Evolutionary conservation across 768 basidiomycete genomes (phyloP), one percentile per base, ranked within the genome.

Genomic region (Calocybe cyanea): DNA sequence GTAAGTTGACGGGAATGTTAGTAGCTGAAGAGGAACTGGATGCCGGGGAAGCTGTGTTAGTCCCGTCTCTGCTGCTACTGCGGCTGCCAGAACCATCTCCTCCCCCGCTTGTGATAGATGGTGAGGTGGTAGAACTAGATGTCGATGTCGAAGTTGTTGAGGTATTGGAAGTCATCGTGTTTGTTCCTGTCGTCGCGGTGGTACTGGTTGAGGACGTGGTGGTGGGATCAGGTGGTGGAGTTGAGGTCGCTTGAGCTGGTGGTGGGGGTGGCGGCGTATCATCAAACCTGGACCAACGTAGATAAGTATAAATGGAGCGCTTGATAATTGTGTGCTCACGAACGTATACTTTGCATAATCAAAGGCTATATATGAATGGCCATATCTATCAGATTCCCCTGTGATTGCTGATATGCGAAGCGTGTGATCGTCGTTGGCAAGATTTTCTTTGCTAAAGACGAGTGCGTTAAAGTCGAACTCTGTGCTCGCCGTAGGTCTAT

Each of bases 271-370:
- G 6, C 11, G 25, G 25, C 25, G 25, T 28, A 30, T 45, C 49
- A 30, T 43, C 36, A 31, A 19, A 36, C 36, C 53, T 41, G 28
- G 15, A 30, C 11, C 19, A 14, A 30, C 7, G 20, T 42, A 14
- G 42, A 20, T 19, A 33, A 14, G 25, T 28, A 28, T 28, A 11
- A 28, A 28, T 5, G 11, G 11, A 28, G 25, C 1, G 8, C 32
- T 20, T 2, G 38, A 23, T 15, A 13, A 14, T 19, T 19, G 5
- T 11, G 17, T 17, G 30, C 3, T 14, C 10, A 57, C 67, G 44
- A 45, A 70, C 70, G 66, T 69, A 52, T 71, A 71, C n/a, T 63
- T 61, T 3, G 67, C 68, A 56, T 68, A 71, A 52, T 71, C 68
- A 53, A 71, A 71, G 37, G 63, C 66, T n/a, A 69, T 55, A 44